These are phyloP conservation scores for Paratinospora sagittata DNA, from an alignment of 164 flowering plant species.

Conservation along the genomic window DNA sequence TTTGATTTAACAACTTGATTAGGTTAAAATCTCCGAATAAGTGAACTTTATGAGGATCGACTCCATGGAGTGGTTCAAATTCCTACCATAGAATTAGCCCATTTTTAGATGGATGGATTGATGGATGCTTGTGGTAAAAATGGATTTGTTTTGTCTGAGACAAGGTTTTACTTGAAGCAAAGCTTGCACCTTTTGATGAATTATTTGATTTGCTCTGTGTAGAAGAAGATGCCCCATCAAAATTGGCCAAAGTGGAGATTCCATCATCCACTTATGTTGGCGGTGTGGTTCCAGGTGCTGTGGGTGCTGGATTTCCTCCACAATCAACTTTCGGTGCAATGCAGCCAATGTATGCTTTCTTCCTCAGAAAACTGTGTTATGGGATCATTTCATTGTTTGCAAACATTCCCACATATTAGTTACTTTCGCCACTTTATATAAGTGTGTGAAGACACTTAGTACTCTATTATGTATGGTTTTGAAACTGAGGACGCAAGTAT, in stretches of 20 bases:
- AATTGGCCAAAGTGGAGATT: conserved; percentile 60
- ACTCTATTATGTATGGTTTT: background rate
- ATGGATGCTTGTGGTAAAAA: background rate
- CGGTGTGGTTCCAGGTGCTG: conserved; percentile 47
- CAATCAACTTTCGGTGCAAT: conserved; percentile 43
- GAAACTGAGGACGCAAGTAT: background rate
- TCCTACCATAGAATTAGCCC: background rate
- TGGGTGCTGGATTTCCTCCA: conserved; percentile 60
- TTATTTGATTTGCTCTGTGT: conserved; percentile 19
- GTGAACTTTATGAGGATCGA: background rate
- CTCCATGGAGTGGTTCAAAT: background rate
- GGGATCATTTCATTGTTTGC: too few species aligned
- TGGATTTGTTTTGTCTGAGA: background rate
- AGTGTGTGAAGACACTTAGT: background rate
- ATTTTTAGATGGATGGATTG: background rate
- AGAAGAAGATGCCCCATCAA: conserved; percentile 78
- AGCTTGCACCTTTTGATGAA: background rate
- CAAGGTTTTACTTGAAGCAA: background rate
- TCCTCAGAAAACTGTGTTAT: conserved; percentile 1
- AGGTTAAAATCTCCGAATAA: background rate
- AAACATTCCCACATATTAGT: too few species aligned
- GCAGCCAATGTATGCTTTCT: conserved; percentile 49
- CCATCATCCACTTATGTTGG: conserved; percentile 46
- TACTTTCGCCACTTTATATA: background rate
- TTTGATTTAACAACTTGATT: background rate